phyloP scores from a whole-genome alignment of 805 yeast genomes.

The Wickerhamiella brachini region DNA sequence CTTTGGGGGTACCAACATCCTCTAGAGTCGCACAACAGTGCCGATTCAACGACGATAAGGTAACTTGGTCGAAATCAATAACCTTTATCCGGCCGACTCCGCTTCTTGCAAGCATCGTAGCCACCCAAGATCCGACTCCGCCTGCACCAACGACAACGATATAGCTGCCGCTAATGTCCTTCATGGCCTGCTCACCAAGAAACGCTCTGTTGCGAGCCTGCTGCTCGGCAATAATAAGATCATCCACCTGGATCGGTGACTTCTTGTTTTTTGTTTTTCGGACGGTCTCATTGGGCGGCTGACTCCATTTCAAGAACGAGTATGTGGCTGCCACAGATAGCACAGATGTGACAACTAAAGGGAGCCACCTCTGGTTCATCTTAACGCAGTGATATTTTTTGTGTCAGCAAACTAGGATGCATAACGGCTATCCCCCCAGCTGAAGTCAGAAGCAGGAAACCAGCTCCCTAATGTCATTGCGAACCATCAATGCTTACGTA shows the following conservation, averaged over 20 bases:
- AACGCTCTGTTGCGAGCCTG: conserved; percentile 89
- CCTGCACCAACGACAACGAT: conserved; percentile 88
- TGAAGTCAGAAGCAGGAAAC: too few relatives aligned
- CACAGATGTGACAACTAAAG: neutral
- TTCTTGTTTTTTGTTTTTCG: neutral
- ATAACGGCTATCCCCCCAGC: too few relatives aligned
- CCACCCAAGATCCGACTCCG: conserved; percentile 97
- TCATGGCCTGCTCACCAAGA: conserved; percentile 74
- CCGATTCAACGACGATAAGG: conserved; percentile 79
- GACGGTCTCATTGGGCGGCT: neutral
- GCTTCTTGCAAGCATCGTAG: conserved; percentile 79
- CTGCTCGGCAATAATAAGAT: conserved; percentile 75
- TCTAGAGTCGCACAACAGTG: conserved; percentile 85
- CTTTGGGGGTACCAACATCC: conserved; percentile 91
- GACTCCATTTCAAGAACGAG: neutral
- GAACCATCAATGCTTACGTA: too few relatives aligned
- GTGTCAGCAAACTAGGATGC: neutral
- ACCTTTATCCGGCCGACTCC: conserved; percentile 71
- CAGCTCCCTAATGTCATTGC: too few relatives aligned
- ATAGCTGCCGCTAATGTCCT: conserved; percentile 50
- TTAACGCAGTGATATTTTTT: neutral
- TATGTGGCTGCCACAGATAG: neutral
- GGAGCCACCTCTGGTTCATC: neutral
- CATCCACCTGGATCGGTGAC: conserved; percentile 29
- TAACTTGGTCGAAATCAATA: conserved; percentile 92